Percentiles rank a stretch among this genome's conserved stretches.
Conservation (phyloP, 352 stramenopile genomes). For the Phytopythium chamaehyphon region DNA sequence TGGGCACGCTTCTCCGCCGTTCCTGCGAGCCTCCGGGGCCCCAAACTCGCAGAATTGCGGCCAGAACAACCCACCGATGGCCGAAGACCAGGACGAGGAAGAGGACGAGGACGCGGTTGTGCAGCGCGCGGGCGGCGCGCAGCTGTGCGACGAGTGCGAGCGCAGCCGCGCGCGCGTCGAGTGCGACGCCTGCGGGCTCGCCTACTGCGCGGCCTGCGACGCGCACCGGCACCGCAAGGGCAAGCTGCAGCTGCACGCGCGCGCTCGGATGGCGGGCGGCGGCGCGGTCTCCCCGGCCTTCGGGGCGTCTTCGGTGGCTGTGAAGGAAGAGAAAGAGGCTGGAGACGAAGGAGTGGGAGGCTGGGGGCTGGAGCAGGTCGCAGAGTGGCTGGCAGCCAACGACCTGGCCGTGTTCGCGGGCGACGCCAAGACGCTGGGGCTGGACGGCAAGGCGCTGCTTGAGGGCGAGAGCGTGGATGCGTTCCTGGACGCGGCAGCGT, state of each 20-base stretch:
- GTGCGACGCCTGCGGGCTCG: slow-evolving; percentile 70
- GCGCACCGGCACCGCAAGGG: slow-evolving; percentile 73
- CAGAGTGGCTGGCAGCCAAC: slow-evolving; percentile 51
- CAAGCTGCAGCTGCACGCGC: slow-evolving; percentile 69
- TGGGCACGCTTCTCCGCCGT: slow-evolving; percentile 6
- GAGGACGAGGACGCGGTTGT: slow-evolving; percentile 2
- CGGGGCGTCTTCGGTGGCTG: background rate
- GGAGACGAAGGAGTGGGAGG: background rate
- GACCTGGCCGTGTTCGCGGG: slow-evolving; percentile 58
- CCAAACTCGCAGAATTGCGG: too few species aligned
- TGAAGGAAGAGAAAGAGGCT: background rate
- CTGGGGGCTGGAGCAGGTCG: slow-evolving; percentile 46
- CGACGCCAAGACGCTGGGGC: slow-evolving; percentile 26
- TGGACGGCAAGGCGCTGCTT: slow-evolving; percentile 48
- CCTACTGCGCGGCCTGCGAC: slow-evolving; percentile 70
- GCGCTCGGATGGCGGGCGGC: slow-evolving; percentile 16
- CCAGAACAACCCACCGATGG: too few species aligned
- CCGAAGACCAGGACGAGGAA: too few species aligned
- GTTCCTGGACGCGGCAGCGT: slow-evolving; percentile 46
- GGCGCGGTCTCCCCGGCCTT: background rate
- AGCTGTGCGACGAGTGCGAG: slow-evolving; percentile 75
- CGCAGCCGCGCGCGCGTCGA: slow-evolving; percentile 30
- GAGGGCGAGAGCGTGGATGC: slow-evolving; percentile 35
- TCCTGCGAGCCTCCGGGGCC: too few species aligned
- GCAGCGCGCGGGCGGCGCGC: background rate